A percentile compares a stretch with the other conserved stretches of the same genome.
Evolutionary conservation across 306 rosid genomes (phyloP).

Genomic region (Vigna reflexopilosa): DNA sequence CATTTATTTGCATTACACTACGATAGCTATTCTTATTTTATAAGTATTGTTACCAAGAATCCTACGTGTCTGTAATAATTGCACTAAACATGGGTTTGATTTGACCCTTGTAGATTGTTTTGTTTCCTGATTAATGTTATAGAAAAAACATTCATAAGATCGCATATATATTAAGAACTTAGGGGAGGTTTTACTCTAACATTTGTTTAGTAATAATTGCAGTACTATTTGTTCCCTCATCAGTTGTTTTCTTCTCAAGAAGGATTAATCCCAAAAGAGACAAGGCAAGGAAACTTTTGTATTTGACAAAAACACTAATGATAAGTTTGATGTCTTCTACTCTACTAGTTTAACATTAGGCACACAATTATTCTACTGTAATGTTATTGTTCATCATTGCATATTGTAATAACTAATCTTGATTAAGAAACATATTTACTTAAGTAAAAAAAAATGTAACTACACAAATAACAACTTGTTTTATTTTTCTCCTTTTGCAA

Average conservation of each 20-base stretch:
- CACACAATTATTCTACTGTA: neutral
- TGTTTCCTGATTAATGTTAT: conserved; percentile 3
- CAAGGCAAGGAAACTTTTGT: neutral
- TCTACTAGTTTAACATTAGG: neutral
- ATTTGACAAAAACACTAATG: no score
- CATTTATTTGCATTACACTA: conserved; percentile 16
- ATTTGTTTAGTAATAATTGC: neutral
- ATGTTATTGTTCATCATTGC: neutral
- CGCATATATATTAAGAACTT: neutral
- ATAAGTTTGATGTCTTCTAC: neutral
- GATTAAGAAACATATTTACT: no score
- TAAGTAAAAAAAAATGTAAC: neutral
- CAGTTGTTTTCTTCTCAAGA: neutral
- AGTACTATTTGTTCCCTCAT: neutral
- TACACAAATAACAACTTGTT: neutral
- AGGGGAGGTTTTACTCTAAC: neutral
- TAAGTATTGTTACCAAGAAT: no score
- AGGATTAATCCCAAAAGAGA: neutral
- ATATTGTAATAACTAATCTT: neutral
- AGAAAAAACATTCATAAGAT: conserved; percentile 4
- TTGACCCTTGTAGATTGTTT: conserved; percentile 17
- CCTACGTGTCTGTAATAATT: conserved; percentile 1
- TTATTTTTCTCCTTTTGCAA: neutral
- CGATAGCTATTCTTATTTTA: neutral
- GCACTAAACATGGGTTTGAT: conserved; percentile 3